A percentile compares a stretch with the other conserved stretches of the same genome.
Conservation (phyloP, 1,139 yeast genomes). For the Saccharomycopsis crataegensis region DNA sequence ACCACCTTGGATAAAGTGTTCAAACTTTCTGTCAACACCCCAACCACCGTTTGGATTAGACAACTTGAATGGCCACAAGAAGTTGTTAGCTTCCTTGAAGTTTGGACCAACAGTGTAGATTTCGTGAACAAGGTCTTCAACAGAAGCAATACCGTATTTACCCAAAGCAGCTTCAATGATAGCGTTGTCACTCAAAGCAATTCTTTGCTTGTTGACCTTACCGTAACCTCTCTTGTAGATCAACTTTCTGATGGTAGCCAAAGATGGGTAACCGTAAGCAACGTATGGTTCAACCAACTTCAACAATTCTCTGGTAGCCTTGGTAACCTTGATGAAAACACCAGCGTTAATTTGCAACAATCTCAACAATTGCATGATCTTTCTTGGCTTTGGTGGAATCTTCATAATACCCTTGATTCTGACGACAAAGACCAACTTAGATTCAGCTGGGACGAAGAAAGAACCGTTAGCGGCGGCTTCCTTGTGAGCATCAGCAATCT, state of each 20-base stretch:
- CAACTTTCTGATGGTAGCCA: slow-evolving; percentile 92
- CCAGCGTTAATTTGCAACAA: slow-evolving; percentile 97
- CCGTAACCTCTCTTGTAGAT: slow-evolving; percentile 99
- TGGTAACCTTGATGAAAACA: slow-evolving; percentile 96
- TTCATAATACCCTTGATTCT: slow-evolving; percentile 99
- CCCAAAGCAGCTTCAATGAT: slow-evolving; percentile 92
- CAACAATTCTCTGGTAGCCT: slow-evolving; percentile 96
- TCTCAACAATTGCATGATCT: slow-evolving; percentile 96
- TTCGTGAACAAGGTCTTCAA: slow-evolving; percentile 99
- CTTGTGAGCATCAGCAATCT: slow-evolving; percentile 87
- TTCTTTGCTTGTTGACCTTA: slow-evolving; percentile 98
- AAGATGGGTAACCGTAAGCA: slow-evolving; percentile 99
- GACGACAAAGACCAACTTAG: slow-evolving; percentile 92
- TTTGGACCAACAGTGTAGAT: slow-evolving; percentile 98
- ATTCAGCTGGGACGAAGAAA: slow-evolving; percentile 96
- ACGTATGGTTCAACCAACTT: slow-evolving; percentile 98
- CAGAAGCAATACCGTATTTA: slow-evolving; percentile 91
- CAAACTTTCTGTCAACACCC: slow-evolving; percentile 99
- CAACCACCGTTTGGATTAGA: slow-evolving; percentile 99
- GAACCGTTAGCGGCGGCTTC: slow-evolving; percentile 95
- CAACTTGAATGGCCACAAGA: slow-evolving; percentile 99
- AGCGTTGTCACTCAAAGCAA: slow-evolving; percentile 88
- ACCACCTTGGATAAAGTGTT: slow-evolving; percentile 99
- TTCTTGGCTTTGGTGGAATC: slow-evolving; percentile 99
- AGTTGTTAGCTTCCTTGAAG: slow-evolving; percentile 99